phyloP scores from a whole-genome alignment of 2,329 filamentous ascomycete genomes.

The Dactylellina parvicollis region DNA sequence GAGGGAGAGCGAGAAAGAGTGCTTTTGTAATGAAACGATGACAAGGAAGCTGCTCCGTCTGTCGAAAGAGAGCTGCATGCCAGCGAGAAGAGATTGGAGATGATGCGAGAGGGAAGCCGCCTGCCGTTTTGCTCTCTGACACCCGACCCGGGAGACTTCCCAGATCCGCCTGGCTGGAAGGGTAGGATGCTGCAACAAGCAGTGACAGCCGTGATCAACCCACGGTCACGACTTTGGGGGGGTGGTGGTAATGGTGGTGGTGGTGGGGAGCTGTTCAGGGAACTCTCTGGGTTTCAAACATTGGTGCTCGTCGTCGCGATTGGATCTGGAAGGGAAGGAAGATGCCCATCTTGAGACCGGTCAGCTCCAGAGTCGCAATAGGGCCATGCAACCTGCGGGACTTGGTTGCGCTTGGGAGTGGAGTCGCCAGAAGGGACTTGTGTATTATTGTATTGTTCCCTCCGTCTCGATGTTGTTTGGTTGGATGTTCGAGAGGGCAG shows the following conservation, averaged over 20 bases:
- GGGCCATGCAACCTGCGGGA: constrained; percentile 1
- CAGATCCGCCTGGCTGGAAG: constrained; percentile 41
- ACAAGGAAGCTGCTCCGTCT: constrained; percentile 36
- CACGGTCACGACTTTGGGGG: constrained; percentile 38
- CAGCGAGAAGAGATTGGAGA: constrained; percentile 32
- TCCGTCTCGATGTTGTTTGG: constrained; percentile 11
- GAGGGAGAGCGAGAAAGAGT: constrained; percentile 1
- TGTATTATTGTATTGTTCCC: not conserved
- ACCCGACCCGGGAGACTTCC: constrained; percentile 37
- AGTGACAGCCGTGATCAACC: constrained; percentile 47
- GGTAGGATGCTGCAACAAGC: constrained; percentile 38
- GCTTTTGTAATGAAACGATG: constrained; percentile 25
- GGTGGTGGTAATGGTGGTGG: no score
- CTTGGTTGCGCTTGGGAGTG: no score
- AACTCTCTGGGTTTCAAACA: constrained; percentile 52
- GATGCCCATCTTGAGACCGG: constrained; percentile 24
- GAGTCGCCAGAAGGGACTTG: no score
- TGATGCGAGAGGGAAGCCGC: constrained; percentile 20
- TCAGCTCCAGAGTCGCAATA: constrained; percentile 3
- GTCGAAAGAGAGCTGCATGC: constrained; percentile 31
- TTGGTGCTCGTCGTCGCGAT: constrained; percentile 35
- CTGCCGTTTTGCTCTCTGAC: constrained; percentile 46
- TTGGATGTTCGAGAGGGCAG: constrained; percentile 27
- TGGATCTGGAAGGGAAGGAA: constrained; percentile 27
- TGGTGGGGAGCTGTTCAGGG: constrained; percentile 23